phyloP scores from a whole-genome alignment of 805 yeast species.

The Wickerhamomyces xylosicus region DNA sequence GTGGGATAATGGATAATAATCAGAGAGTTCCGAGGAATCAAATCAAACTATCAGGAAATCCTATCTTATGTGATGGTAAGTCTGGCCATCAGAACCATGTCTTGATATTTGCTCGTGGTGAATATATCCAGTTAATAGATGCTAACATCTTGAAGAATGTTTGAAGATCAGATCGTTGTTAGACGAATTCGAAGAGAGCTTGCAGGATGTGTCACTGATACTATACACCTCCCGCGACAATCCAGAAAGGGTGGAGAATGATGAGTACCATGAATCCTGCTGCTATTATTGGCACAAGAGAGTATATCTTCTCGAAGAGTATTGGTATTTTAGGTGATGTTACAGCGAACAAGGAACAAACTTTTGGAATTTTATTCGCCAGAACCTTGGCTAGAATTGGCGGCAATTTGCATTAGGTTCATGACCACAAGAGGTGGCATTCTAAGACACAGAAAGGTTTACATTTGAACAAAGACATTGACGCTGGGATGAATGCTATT shows the following conservation, averaged over 20 bases:
- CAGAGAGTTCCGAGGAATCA: constrained; percentile 50
- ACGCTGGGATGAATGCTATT: constrained; percentile 77
- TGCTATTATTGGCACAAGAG: constrained; percentile 78
- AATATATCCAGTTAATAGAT: constrained; percentile 70
- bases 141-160: constrained; percentile 77
- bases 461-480: constrained; percentile 77
- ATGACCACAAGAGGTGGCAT: constrained; percentile 82
- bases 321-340: constrained; percentile 76
- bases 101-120: constrained; percentile 67
- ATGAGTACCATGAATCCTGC: constrained; percentile 34
- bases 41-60: constrained; percentile 68
- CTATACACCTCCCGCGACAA: neutral
- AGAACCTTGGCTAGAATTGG: constrained; percentile 76
- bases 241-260: neutral
- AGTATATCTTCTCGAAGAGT: constrained; percentile 75
- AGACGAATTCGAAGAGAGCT: constrained; percentile 62
- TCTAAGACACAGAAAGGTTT: constrained; percentile 79
- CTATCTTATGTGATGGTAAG: constrained; percentile 79
- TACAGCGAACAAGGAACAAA: constrained; percentile 84
- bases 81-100: constrained; percentile 79
- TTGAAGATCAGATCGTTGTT: constrained; percentile 61
- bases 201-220: constrained; percentile 2
- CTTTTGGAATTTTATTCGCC: constrained; percentile 77
- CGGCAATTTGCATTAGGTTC: constrained; percentile 65
- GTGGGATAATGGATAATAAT: constrained; percentile 50